Conservation (phyloP, 176 grass and related monocot species). For the Avena insularis region DNA sequence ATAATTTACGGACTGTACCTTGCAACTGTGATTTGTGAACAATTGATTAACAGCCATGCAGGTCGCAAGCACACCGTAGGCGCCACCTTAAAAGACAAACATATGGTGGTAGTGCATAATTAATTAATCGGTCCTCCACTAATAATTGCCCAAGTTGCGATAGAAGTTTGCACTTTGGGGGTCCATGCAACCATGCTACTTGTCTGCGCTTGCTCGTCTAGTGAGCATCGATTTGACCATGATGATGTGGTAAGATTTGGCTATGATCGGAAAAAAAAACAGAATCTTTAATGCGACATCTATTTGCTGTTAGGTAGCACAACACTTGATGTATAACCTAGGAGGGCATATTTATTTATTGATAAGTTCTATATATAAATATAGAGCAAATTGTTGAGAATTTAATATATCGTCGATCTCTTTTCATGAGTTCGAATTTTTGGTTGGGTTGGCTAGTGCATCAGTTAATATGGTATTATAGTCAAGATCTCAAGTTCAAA, state of each 20-base stretch:
- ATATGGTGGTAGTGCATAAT: not conserved
- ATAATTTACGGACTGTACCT: no score
- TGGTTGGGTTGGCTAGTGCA: no score
- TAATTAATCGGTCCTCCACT: conserved; percentile 21
- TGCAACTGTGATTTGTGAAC: not conserved
- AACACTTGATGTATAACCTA: no score
- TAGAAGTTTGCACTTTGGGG: not conserved
- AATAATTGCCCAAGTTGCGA: not conserved
- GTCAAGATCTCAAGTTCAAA: no score
- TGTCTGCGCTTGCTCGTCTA: not conserved
- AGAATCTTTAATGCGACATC: not conserved
- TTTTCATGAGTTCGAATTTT: no score
- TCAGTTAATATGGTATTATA: no score
- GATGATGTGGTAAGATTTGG: not conserved
- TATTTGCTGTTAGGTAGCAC: no score
- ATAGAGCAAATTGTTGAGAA: no score
- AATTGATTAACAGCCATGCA: conserved; percentile 14
- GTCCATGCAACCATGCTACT: not conserved
- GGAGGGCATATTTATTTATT: no score
- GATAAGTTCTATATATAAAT: no score
- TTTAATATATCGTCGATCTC: no score
- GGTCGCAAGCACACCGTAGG: not conserved
- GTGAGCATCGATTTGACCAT: not conserved
- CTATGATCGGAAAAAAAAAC: not conserved
- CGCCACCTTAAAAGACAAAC: not conserved